Evolutionary conservation across 768 basidiomycete species (phyloP), one percentile per base, ranked within the genome.

Genomic region (Tephrocybe sp.): DNA sequence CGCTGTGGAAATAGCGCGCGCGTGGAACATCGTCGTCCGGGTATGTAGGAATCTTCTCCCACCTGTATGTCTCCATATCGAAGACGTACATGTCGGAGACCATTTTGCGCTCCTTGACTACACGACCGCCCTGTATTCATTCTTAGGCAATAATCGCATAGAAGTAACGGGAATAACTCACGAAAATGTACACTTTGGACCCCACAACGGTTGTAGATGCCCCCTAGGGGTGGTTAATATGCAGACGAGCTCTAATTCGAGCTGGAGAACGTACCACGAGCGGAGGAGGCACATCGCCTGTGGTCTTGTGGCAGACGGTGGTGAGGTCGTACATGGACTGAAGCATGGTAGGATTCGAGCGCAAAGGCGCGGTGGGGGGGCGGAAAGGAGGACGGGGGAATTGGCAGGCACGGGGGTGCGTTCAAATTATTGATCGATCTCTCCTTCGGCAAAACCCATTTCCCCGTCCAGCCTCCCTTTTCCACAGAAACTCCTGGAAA

Each of bases 1-100:
- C 82, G 53, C 88, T 92, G 69, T 99, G 97, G 64, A 99, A 99
- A 66, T 99, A 99, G 34, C 97, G 83, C 21, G 93, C 80, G 39
- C 81, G 76, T 0, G 96, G 94, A 9, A 85, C 71, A 41, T 84
- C 78, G 58, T 89, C 87, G 48, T 86, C 87, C 1, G 77, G 71
- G 45, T 72, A 74, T 15, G 80, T 74, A 1, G 70, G 67, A 8
- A 94, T 63, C 62, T 76, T 83, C 58, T 86, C 79, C 97, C 97
- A 99, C 9, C 73, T 69, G 61, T 89, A 86, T 2, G 86, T 84
- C 47, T 84, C 75, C 56, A 98, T 73, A 71, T 98, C 88, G 65
- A 98, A 92, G 31, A 83, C 75, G 70, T 93, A 98, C 59, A 99
- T 79, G 70, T 95, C 92, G 30, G 87, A 80, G 41, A 92, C 87